Evolutionary conservation across 805 yeast species (phyloP).

Genomic region (Yarrowia phangngaensis): DNA sequence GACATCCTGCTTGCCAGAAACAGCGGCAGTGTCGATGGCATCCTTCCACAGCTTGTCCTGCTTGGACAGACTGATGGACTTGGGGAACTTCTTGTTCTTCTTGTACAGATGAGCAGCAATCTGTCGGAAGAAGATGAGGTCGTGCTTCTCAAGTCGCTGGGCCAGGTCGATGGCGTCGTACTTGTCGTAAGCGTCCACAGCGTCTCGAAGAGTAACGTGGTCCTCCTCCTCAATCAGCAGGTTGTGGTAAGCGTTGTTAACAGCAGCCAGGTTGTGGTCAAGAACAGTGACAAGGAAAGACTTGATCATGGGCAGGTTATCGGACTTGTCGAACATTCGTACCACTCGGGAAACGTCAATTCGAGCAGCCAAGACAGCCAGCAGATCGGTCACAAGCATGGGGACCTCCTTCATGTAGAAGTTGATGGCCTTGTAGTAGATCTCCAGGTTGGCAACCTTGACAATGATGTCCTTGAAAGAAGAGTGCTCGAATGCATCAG

Average conservation of each 20-base stretch:
- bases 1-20: slow-evolving; percentile 71
- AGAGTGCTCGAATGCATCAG: slow-evolving; percentile 87
- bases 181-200: slow-evolving; percentile 85
- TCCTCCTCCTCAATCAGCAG: slow-evolving; percentile 95
- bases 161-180: slow-evolving; percentile 92
- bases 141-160: slow-evolving; percentile 86
- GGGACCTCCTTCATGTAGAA: slow-evolving; percentile 93
- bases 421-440: slow-evolving; percentile 94
- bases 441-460: slow-evolving; percentile 93
- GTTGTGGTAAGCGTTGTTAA: slow-evolving; percentile 93
- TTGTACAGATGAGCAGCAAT: slow-evolving; percentile 92
- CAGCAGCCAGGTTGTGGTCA: slow-evolving; percentile 83
- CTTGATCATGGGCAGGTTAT: slow-evolving; percentile 92
- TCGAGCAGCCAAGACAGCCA: slow-evolving; percentile 80
- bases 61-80: slow-evolving; percentile 83
- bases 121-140: slow-evolving; percentile 87
- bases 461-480: slow-evolving; percentile 93
- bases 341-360: slow-evolving; percentile 93
- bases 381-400: slow-evolving; percentile 77
- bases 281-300: slow-evolving; percentile 90
- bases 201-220: slow-evolving; percentile 79
- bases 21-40: slow-evolving; percentile 86
- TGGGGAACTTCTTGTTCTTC: slow-evolving; percentile 88
- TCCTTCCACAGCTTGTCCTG: slow-evolving; percentile 92
- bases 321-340: slow-evolving; percentile 88